Conservation (phyloP, 2,329 filamentous ascomycete species). For the Monascus ruber region DNA sequence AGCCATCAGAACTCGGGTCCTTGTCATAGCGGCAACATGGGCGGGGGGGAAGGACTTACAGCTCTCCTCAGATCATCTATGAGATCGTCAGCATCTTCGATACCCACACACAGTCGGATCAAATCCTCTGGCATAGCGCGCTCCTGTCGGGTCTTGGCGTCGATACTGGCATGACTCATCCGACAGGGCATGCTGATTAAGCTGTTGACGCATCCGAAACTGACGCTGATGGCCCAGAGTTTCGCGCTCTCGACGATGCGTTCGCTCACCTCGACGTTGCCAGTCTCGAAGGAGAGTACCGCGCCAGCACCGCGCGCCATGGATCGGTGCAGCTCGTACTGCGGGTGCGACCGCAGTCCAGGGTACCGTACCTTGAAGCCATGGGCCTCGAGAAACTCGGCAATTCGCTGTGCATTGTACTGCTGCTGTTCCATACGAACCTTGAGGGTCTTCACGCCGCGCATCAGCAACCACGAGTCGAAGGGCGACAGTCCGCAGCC, state of each 20-base stretch:
- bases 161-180: conserved; percentile 98
- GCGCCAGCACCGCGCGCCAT: conserved; percentile 91
- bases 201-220: conserved; percentile 96
- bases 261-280: conserved; percentile 70
- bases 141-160: conserved; percentile 81
- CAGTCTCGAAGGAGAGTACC: conserved; percentile 92
- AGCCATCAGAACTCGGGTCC: too few species aligned
- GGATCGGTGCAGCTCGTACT: conserved; percentile 91
- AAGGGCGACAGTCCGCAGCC: conserved; percentile 91
- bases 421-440: conserved; percentile 99
- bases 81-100: conserved; percentile 83
- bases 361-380: conserved; percentile 95
- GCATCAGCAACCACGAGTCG: conserved; percentile 89
- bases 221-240: conserved; percentile 91
- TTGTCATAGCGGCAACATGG: too few species aligned
- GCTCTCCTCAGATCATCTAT: conserved; percentile 87
- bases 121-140: conserved; percentile 93
- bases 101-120: conserved; percentile 88
- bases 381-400: conserved; percentile 77
- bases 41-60: conserved; percentile 46
- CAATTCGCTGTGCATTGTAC: conserved; percentile 78
- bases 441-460: conserved; percentile 89
- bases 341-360: conserved; percentile 84
- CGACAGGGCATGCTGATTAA: conserved; percentile 98
- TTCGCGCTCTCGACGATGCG: conserved; percentile 87